Percentiles rank a stretch among this genome's conserved stretches.
Evolutionary conservation across 2,329 filamentous ascomycete genomes (phyloP).

Genomic region (Verticillium alfalfae): DNA sequence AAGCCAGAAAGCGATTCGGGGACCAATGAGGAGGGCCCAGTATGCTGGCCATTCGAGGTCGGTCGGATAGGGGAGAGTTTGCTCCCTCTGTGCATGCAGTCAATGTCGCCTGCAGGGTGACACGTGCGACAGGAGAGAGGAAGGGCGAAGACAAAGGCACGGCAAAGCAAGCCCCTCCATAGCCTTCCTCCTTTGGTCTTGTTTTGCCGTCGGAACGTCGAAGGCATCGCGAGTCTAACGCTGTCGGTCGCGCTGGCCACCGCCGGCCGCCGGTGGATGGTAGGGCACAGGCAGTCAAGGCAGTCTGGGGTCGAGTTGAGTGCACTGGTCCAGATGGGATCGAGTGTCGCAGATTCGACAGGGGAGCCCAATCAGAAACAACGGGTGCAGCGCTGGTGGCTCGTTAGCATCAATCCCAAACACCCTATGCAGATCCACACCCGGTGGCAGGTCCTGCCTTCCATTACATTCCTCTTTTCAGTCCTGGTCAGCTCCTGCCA

Average conservation of each 20-base stretch:
- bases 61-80: background rate
- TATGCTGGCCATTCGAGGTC: background rate
- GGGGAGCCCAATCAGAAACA: conserved; percentile 13
- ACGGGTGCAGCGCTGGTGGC: conserved; percentile 8
- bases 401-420: conserved; percentile 27
- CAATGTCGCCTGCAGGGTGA: background rate
- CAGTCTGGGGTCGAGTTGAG: background rate
- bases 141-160: background rate
- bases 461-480: background rate
- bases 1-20: background rate
- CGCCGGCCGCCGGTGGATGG: no score
- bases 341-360: conserved; percentile 6
- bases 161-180: background rate
- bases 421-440: conserved; percentile 17
- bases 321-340: background rate
- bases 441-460: background rate
- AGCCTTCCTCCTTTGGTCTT: background rate
- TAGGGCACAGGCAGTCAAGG: no score
- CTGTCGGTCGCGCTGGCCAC: background rate
- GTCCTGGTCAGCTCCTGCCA: background rate
- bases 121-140: background rate
- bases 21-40: background rate
- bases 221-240: background rate
- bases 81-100: background rate
- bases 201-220: background rate